Base-by-base conservation (phyloP, 2,329 filamentous ascomycete species). In the Cladosporium sp. region DNA sequence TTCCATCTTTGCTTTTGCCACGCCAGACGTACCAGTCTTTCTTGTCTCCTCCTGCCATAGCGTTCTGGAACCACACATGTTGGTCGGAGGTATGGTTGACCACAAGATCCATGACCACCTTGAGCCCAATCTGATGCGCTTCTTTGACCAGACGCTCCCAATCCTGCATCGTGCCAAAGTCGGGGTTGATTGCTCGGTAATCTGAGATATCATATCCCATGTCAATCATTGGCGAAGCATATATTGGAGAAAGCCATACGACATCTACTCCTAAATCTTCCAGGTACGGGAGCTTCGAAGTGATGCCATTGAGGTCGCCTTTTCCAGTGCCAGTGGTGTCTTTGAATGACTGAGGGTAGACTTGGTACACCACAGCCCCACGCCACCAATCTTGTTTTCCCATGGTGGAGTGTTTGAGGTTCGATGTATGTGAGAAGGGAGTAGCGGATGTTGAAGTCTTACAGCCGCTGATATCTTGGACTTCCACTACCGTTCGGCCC, bases 21-120 rank as follows among this genome's bases (percentile, higher is more conserved):
- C 80, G 79, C 87, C 87, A 89, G 65, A 88, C 84, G 65, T 87
- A 88, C 80, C 82, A 88, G 66, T 86, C 79, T 19, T 83, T 72
- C 63, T 86, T 84, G 0, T 77, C 70, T 64, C 77, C 82, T 11
- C 74, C 69, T 59, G 76, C 80, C 2, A 77, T 79, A 0, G 76
- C 78, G 2, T 83, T 77, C 50, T 78, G 74, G 69, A 86, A 86
- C 84, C 84, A 86, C 5, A 73, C 69, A 55, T 86, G 83, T 65
- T 84, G 75, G 30, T 74, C 64, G 11, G 63, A 67, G 14, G 68
- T 69, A 51, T 70, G 66, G 37, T 71, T 70, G 17, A 69, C 68
- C 5, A 64, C 62, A 14, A 64, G 51, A 37, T 65, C 62, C 55
- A 51, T 55, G 70, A 81, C 76, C 37, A 80, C 61, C 59, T 76